These are phyloP conservation scores for Gyromitra esculenta DNA, from an alignment of 2,329 filamentous ascomycete genomes.

Conservation along the genomic window DNA sequence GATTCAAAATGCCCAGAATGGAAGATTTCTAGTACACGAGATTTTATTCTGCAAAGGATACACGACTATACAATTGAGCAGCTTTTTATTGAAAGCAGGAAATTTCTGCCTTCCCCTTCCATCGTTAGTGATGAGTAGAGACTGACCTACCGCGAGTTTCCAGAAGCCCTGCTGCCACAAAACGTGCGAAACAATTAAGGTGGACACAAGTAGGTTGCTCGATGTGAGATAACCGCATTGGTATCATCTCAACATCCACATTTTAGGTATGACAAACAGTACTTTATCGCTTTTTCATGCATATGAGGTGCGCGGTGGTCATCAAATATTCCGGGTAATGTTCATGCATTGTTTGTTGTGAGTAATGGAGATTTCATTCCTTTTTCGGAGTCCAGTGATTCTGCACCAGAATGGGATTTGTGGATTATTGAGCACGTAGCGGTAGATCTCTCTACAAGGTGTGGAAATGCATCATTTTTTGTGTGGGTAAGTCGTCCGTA, in stretches of 20 bases:
- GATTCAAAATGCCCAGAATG: neutral
- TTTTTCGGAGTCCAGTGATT: neutral
- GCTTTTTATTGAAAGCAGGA: conserved; percentile 22
- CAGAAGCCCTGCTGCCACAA: neutral
- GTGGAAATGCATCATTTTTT: too few relatives aligned
- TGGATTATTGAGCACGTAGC: conserved; percentile 46
- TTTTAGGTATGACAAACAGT: conserved; percentile 1
- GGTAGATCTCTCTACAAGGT: conserved; percentile 1
- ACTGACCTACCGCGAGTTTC: neutral
- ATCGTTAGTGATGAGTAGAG: conserved; percentile 24
- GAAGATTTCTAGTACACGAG: conserved; percentile 15
- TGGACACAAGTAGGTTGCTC: neutral
- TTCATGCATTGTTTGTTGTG: conserved; percentile 10
- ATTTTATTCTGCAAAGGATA: neutral
- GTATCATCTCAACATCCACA: conserved; percentile 6
- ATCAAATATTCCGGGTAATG: conserved; percentile 24
- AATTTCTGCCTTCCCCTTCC: neutral
- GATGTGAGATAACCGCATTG: conserved; percentile 23
- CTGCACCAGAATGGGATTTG: conserved; percentile 35
- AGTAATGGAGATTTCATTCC: neutral
- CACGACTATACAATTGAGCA: neutral
- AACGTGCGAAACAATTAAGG: neutral
- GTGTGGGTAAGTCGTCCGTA: too few relatives aligned
- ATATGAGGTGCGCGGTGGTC: too few relatives aligned
- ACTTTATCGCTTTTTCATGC: conserved; percentile 1